A percentile compares a stretch with the other conserved stretches of the same genome.
These are phyloP conservation scores for Kazachstania bromeliacearum DNA, from an alignment of 805 yeast species.

Conservation along the genomic window DNA sequence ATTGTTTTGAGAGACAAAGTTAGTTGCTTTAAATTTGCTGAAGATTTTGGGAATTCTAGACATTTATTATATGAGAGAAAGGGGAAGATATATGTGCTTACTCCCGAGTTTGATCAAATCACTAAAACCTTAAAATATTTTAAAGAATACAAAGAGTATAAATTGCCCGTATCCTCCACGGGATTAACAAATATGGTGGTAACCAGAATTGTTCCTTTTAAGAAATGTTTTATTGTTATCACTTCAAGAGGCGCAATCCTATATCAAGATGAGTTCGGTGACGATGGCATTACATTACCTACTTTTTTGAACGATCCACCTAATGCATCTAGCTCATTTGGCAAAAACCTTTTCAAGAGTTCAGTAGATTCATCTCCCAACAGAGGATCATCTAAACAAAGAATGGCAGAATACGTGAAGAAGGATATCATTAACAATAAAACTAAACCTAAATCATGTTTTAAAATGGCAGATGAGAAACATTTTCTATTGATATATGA, in stretches of 20 bases:
- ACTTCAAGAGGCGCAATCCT: constrained; percentile 60
- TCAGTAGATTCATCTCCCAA: constrained; percentile 16
- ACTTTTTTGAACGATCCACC: constrained; percentile 43
- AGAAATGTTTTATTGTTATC: constrained; percentile 57
- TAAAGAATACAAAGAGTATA: constrained; percentile 45
- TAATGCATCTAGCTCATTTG: constrained; percentile 12
- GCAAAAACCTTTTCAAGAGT: constrained; percentile 15
- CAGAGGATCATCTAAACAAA: constrained; percentile 22
- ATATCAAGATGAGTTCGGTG: constrained; percentile 43
- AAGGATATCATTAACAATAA: constrained; percentile 31
- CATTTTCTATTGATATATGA: constrained; percentile 59
- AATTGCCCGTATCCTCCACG: constrained; percentile 47
- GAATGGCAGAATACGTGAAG: constrained; percentile 30
- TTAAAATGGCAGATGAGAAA: constrained; percentile 43
- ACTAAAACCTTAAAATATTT: constrained; percentile 24
- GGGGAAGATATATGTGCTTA: constrained; percentile 36
- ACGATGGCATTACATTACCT: constrained; percentile 43
- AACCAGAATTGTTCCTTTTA: constrained; percentile 51
- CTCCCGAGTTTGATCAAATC: constrained; percentile 29
- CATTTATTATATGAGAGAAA: constrained; percentile 48
- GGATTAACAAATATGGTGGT: constrained; percentile 48
- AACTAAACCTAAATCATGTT: constrained; percentile 52
- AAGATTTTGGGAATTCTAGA: constrained; percentile 50
- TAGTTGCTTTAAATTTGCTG: constrained; percentile 57
- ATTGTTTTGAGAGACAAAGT: constrained; percentile 46